These are phyloP conservation scores for Puccinellia tenuiflora DNA, from an alignment of 176 grass and related monocot genomes.

Conservation along the genomic window DNA sequence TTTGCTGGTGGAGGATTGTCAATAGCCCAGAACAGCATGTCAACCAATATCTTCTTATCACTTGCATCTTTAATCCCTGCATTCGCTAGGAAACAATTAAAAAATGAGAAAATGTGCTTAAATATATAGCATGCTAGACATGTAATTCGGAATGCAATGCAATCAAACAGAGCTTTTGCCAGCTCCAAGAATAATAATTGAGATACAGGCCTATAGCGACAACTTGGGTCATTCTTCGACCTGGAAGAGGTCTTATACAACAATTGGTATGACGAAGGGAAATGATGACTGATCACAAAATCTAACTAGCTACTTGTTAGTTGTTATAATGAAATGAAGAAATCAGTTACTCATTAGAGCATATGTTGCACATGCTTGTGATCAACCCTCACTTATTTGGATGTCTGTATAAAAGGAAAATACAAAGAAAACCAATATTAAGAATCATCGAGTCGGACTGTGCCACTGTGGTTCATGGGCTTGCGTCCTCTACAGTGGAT, in stretches of 20 bases:
- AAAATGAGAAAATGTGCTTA: neutral
- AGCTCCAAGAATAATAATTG: constrained; percentile 1
- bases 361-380: neutral
- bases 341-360: neutral
- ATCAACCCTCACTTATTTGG: neutral
- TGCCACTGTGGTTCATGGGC: neutral
- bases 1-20: constrained; percentile 97
- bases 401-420: neutral
- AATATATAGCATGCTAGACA: neutral
- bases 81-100: constrained; percentile 12
- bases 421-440: neutral
- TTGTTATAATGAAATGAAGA: neutral
- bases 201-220: neutral
- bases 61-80: constrained; percentile 99
- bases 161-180: neutral
- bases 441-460: neutral
- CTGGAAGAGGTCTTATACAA: neutral
- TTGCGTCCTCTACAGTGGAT: neutral
- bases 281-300: neutral
- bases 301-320: neutral
- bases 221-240: neutral
- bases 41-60: constrained; percentile 96
- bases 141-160: constrained; percentile 20
- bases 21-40: constrained; percentile 97
- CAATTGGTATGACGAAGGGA: neutral